Percentiles rank a stretch among this genome's conserved stretches.
Conservation (phyloP, 2,329 filamentous ascomycete genomes). For the Stagonosporopsis cucurbitacearum region DNA sequence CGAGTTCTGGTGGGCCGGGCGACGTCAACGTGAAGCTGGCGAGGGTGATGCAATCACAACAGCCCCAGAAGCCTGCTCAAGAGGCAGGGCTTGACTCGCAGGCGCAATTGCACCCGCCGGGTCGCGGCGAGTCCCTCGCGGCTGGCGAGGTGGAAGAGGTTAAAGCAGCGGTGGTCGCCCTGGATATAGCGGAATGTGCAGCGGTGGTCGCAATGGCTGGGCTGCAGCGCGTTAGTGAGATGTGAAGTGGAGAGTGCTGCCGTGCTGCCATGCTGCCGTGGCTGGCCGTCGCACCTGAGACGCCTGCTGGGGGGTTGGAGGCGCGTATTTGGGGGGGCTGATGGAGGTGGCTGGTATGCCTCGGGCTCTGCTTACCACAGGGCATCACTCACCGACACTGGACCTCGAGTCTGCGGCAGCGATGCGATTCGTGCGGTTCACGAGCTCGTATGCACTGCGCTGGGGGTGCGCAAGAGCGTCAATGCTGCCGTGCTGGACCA, state of each 20-base stretch:
- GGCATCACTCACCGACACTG: slow-evolving; percentile 21
- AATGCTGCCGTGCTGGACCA: slow-evolving; percentile 18
- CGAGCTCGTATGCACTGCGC: slow-evolving; percentile 19
- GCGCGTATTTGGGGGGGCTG: slow-evolving; percentile 32
- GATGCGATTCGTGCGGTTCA: slow-evolving; percentile 21
- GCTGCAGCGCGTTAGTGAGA: slow-evolving; percentile 29
- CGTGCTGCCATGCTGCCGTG: slow-evolving; percentile 37
- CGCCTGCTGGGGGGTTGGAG: slow-evolving; percentile 26
- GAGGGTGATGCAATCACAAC: slow-evolving; percentile 2
- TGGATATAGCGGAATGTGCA: slow-evolving; percentile 30
- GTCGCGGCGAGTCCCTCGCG: slow-evolving; percentile 24
- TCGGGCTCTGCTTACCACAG: slow-evolving; percentile 10
- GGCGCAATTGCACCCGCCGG: slow-evolving; percentile 32
- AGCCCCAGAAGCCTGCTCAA: slow-evolving; percentile 9
- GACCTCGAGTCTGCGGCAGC: slow-evolving; percentile 8
- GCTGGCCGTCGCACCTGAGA: slow-evolving; percentile 18
- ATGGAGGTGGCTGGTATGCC: slow-evolving; percentile 18
- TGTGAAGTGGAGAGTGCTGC: slow-evolving; percentile 25
- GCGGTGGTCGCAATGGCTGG: slow-evolving; percentile 29
- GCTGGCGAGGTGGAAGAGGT: slow-evolving; percentile 18
- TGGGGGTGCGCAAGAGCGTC: slow-evolving; percentile 22
- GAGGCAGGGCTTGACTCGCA: slow-evolving; percentile 24
- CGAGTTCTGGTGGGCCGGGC: slow-evolving; percentile 31
- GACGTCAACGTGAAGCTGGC: slow-evolving; percentile 38
- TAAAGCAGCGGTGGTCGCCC: slow-evolving; percentile 20